Evolutionary conservation across 2,329 filamentous ascomycete genomes (phyloP).

Genomic region (Thielaviopsis ethacetica): DNA sequence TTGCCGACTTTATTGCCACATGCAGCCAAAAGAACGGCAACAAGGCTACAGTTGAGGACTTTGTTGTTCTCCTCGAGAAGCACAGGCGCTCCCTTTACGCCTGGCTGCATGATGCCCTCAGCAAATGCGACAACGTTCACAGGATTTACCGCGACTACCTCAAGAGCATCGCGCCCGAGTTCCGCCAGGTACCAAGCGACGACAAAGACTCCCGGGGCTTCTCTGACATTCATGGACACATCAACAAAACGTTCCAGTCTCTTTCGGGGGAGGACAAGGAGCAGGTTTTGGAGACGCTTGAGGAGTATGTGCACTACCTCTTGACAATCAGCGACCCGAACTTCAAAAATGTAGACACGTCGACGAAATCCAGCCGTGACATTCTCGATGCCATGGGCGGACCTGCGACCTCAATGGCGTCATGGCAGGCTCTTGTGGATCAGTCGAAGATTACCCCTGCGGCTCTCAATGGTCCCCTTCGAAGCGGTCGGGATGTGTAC

Average conservation of each 20-base stretch:
- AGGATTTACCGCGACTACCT: slow-evolving; percentile 8
- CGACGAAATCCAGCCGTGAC: background rate
- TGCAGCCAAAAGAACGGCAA: slow-evolving; percentile 15
- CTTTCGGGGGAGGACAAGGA: slow-evolving; percentile 1
- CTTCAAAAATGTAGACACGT: background rate
- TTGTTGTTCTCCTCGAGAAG: slow-evolving; percentile 46
- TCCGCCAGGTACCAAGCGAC: background rate
- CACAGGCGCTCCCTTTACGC: slow-evolving; percentile 49
- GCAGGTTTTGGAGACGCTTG: background rate
- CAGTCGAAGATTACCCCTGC: slow-evolving; percentile 11
- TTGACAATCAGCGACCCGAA: slow-evolving; percentile 9
- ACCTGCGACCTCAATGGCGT: slow-evolving; percentile 10
- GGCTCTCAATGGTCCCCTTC: slow-evolving; percentile 4
- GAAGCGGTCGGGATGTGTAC: slow-evolving; percentile 10
- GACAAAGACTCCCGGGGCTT: background rate
- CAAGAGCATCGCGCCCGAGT: slow-evolving; percentile 5
- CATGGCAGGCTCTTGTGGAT: slow-evolving; percentile 11
- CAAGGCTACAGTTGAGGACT: slow-evolving; percentile 53
- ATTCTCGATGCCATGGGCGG: slow-evolving; percentile 8
- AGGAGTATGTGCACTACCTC: slow-evolving; percentile 10
- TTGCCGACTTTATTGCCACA: slow-evolving; percentile 48
- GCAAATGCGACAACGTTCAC: slow-evolving; percentile 6
- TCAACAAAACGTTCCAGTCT: background rate
- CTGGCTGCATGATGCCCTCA: slow-evolving; percentile 48
- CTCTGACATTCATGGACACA: slow-evolving; percentile 5